These are phyloP conservation scores for Mucor piriformis DNA, from an alignment of 371 early-diverging fungal genomes.

Conservation along the genomic window DNA sequence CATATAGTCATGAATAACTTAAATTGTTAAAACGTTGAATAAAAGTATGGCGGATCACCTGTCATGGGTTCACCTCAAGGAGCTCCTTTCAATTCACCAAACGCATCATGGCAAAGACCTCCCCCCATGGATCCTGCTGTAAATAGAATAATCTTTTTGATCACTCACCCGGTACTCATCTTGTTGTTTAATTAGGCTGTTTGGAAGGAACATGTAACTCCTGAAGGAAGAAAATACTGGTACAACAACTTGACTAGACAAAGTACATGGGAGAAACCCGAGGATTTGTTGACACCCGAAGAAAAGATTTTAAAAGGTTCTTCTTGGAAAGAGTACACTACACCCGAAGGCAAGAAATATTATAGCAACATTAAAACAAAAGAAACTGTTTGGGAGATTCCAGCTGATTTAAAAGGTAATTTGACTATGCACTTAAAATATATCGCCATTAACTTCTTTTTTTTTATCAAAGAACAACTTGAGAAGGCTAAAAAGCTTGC, in stretches of 20 bases:
- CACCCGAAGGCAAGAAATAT: constrained; percentile 85
- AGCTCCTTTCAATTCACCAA: constrained; percentile 7
- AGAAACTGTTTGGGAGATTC: constrained; percentile 86
- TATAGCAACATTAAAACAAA: constrained; percentile 86
- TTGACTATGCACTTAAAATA: no score
- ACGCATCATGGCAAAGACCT: constrained; percentile 34
- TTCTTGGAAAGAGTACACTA: constrained; percentile 89
- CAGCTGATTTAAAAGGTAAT: constrained; percentile 73
- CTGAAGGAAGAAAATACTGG: constrained; percentile 87
- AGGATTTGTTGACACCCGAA: constrained; percentile 82
- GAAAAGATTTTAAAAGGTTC: constrained; percentile 75
- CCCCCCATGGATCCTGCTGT: constrained; percentile 19
- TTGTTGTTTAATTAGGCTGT: constrained; percentile 21
- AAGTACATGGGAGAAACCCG: constrained; percentile 95
- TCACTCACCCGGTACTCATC: neutral
- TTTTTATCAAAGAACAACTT: constrained; percentile 27
- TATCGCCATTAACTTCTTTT: no score
- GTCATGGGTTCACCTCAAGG: constrained; percentile 6
- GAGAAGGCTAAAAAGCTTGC: constrained; percentile 44
- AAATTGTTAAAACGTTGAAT: neutral
- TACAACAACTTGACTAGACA: constrained; percentile 79
- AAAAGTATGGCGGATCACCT: constrained; percentile 7
- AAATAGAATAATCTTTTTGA: neutral
- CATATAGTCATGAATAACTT: neutral
- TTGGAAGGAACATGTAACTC: constrained; percentile 81